A percentile compares a stretch with the other conserved stretches of the same genome.
phyloP scores from a whole-genome alignment of 176 grass and related monocot species.

The Oryza brachyantha region DNA sequence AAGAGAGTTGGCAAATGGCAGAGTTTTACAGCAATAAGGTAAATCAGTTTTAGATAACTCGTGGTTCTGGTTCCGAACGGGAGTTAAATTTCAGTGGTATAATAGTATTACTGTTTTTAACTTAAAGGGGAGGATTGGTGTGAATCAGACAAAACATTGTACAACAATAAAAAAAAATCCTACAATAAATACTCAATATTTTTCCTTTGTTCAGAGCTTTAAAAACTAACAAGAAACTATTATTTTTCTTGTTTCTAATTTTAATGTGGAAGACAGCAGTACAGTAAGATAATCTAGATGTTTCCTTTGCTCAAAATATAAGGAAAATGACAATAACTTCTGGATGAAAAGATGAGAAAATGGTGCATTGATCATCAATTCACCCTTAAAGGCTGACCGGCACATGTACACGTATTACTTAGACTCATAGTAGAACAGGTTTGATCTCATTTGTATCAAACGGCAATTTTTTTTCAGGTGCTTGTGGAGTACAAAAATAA shows the following conservation, averaged over 20 bases:
- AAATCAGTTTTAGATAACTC: too few species aligned
- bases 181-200: not conserved
- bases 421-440: too few species aligned
- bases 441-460: not conserved
- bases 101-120: not conserved
- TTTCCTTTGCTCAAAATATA: not conserved
- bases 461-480: slow-evolving; percentile 31
- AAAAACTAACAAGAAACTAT: not conserved
- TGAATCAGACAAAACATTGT: not conserved
- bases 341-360: not conserved
- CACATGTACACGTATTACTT: too few species aligned
- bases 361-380: not conserved
- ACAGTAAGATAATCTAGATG: too few species aligned
- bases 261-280: not conserved
- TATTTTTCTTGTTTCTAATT: not conserved
- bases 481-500: slow-evolving; percentile 71
- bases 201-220: not conserved
- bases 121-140: not conserved
- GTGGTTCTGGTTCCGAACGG: not conserved
- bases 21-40: slow-evolving; percentile 74
- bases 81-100: not conserved
- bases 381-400: too few species aligned
- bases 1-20: slow-evolving; percentile 69
- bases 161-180: too few species aligned
- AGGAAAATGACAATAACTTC: not conserved